These are phyloP conservation scores for Biscogniauxia mediterranea DNA, from an alignment of 2,329 filamentous ascomycete genomes.

Conservation along the genomic window DNA sequence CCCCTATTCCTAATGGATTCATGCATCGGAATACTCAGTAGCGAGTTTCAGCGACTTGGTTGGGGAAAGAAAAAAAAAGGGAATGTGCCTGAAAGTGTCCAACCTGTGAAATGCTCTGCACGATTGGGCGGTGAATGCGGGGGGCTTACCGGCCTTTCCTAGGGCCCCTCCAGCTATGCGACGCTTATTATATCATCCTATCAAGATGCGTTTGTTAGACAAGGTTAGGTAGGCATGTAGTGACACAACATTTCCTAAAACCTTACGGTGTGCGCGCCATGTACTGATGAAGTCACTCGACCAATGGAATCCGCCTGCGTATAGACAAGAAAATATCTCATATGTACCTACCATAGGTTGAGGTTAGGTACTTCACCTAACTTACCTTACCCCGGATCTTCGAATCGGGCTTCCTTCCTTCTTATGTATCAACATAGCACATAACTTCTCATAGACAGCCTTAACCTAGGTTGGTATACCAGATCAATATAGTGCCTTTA, in stretches of 20 bases:
- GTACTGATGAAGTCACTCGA: background rate
- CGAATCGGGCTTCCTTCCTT: background rate
- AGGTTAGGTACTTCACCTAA: background rate
- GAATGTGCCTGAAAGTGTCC: background rate
- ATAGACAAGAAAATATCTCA: background rate
- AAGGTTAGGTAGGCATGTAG: background rate
- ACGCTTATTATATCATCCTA: background rate
- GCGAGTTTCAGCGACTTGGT: background rate
- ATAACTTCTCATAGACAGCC: no score
- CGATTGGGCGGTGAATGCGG: background rate
- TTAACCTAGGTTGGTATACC: no score
- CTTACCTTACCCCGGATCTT: background rate
- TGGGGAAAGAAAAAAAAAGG: background rate
- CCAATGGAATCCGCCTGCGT: background rate
- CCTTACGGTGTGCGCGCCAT: background rate
- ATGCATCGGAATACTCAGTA: background rate
- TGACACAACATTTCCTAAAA: background rate
- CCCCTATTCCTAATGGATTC: no score
- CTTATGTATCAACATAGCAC: no score
- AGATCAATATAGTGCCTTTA: no score
- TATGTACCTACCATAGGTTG: background rate
- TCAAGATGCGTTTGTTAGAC: background rate
- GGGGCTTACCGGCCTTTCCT: background rate
- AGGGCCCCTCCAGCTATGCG: background rate
- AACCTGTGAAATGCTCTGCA: background rate